Evolutionary conservation across 495 filamentous ascomycete species (phyloP).

Genomic region (Aspergillus cavernicola): DNA sequence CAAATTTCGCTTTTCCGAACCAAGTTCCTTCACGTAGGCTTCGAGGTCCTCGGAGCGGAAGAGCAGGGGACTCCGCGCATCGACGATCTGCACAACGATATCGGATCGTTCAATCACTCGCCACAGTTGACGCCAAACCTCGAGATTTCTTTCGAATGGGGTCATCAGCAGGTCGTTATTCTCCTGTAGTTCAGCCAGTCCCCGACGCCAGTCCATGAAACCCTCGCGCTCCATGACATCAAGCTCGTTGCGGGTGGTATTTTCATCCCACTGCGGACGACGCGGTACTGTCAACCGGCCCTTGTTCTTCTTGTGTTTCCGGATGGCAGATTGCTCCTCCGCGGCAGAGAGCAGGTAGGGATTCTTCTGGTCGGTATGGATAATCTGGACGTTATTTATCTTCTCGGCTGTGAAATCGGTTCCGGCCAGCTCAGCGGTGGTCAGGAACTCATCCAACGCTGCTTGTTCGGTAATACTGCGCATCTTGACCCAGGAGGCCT

Average conservation of each 20-base stretch:
- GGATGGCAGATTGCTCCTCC: conserved; percentile 74
- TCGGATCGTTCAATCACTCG: conserved; percentile 97
- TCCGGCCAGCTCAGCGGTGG: conserved; percentile 88
- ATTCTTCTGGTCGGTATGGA: conserved; percentile 91
- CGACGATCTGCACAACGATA: conserved; percentile 96
- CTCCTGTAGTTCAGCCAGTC: conserved; percentile 88
- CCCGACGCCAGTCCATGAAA: conserved; percentile 85
- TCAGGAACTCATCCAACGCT: conserved; percentile 82
- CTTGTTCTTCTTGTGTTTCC: conserved; percentile 79
- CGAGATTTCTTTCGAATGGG: conserved; percentile 94
- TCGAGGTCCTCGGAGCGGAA: conserved; percentile 95
- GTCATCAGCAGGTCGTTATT: conserved; percentile 94
- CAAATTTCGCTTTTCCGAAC: conserved; percentile 82
- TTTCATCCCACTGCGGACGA: conserved; percentile 81
- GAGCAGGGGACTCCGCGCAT: conserved; percentile 89
- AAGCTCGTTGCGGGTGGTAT: conserved; percentile 76
- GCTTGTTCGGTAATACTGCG: conserved; percentile 96
- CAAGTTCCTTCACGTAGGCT: conserved; percentile 88
- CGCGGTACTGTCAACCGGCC: conserved; percentile 81
- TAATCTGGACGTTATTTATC: conserved; percentile 97
- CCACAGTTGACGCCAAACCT: conserved; percentile 99
- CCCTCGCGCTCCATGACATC: conserved; percentile 75
- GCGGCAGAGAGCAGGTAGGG: conserved; percentile 84
- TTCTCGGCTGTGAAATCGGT: conserved; percentile 99
- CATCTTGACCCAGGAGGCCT: conserved; percentile 71